Evolutionary conservation across 225 moss, liverwort and hornwort species (phyloP), one percentile per base, ranked within the genome.

Genomic region (Sphagnum contortum): DNA sequence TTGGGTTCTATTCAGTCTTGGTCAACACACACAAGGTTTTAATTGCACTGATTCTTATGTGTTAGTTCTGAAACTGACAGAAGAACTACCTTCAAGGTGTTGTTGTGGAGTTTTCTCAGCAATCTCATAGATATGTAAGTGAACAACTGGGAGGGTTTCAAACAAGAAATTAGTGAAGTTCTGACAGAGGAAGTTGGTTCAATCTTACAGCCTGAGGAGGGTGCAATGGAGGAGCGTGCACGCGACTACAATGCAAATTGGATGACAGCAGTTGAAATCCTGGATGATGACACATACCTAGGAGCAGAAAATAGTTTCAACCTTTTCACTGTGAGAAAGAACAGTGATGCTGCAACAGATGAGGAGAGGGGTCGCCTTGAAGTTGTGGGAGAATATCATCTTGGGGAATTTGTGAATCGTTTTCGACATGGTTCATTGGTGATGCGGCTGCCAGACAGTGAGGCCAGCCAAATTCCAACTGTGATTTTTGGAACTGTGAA

Each of bases 271-370:
- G 87, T 92, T 61, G 95, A 92, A 59, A 90, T 96, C 45, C 54
- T 96, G 76, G 95, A 96, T n/a, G 92, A 92, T 63, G 95, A 96
- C 64, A 96, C 95, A 3, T 96, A 92, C 64, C 63, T 92, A 8
- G 95, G 95, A 48, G 92, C 95, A 8, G 95, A 96, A 68, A 96
- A 92, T 56, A 96, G 90, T 72, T 96, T 96, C 75, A 96, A 96
- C 64, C 87, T 96, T 57, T 87, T 96, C 68, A 90, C 95, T 4
- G 92, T 96, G 51, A 80, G 92, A 68, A 96, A 92, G 61, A 96
- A 92, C 69, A 96, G 88, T 60, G 95, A 96, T 70, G 95, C 92
- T 9, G 95, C 92, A 12, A 96, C 95, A 48, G 95, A 95, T 56
- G 95, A 95, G 71, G 95, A 95, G 78, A 82, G 95, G 68, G 95